phyloP scores from a whole-genome alignment of 208 protist species.

The Strigomonas culicis region DNA sequence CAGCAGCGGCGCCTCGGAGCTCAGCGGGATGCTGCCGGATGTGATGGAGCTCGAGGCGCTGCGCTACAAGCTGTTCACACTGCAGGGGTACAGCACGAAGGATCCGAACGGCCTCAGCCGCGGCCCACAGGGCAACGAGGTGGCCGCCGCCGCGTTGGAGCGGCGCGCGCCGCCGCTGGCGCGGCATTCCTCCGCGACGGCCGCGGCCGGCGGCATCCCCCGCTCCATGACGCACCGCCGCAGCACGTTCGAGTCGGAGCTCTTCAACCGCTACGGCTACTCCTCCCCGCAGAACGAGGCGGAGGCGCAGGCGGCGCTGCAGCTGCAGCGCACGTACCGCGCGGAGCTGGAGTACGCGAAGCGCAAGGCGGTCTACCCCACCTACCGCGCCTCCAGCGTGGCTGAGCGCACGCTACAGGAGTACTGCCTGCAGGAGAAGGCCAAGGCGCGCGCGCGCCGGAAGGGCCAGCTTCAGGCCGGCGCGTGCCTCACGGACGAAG shows the following conservation, averaged over 20 bases:
- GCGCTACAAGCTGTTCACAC: conserved; percentile 75
- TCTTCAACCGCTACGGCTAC: conserved; percentile 13
- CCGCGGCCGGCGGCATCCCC: neutral
- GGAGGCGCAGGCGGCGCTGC: neutral
- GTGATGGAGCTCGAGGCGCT: conserved; percentile 71
- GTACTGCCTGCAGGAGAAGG: conserved; percentile 20
- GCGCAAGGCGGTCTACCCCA: conserved; percentile 33
- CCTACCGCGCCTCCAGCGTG: conserved; percentile 64
- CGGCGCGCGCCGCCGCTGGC: neutral
- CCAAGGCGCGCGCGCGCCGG: conserved; percentile 3
- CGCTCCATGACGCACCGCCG: conserved; percentile 10
- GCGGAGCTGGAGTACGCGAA: neutral
- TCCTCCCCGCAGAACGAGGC: conserved; percentile 13
- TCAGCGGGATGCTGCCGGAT: conserved; percentile 56
- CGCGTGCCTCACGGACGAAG: neutral
- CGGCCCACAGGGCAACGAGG: conserved; percentile 8
- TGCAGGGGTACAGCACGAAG: conserved; percentile 48
- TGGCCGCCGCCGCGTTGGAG: neutral
- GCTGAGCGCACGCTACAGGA: conserved; percentile 62
- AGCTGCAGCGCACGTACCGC: conserved; percentile 17
- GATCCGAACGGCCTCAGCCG: conserved; percentile 29
- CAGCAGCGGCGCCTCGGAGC: conserved; percentile 40
- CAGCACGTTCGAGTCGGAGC: conserved; percentile 25
- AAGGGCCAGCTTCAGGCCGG: neutral
- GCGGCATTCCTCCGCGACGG: neutral